Conservation (phyloP, 306 rosid species). For the Senna tora region DNA sequence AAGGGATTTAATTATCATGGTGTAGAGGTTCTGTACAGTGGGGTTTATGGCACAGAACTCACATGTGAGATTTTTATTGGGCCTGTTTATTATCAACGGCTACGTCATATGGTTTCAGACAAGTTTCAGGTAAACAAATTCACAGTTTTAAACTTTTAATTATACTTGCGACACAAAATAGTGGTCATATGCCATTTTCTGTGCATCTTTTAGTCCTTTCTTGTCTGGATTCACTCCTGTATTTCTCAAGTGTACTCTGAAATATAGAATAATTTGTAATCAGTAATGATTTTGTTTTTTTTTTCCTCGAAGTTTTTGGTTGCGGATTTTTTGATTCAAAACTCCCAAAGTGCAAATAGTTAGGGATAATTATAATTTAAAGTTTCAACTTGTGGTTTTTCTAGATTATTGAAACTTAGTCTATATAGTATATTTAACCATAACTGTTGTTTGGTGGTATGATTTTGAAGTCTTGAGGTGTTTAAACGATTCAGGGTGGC, state of each 20-base stretch:
- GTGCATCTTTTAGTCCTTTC: conserved; percentile 3
- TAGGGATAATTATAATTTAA: conserved; percentile 6
- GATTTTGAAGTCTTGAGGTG: neutral
- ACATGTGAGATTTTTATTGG: conserved; percentile 90
- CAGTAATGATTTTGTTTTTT: neutral
- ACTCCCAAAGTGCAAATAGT: neutral
- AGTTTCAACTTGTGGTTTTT: conserved; percentile 10
- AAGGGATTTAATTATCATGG: conserved; percentile 96
- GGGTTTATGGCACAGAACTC: conserved; percentile 92
- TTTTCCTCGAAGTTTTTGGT: neutral
- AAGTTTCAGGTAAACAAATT: conserved; percentile 73
- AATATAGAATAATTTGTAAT: conserved; percentile 6
- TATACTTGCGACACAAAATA: conserved; percentile 3
- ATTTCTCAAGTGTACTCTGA: conserved; percentile 5
- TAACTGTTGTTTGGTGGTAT: neutral
- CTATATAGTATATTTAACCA: neutral
- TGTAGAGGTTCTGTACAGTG: conserved; percentile 82
- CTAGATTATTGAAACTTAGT: neutral
- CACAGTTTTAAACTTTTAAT: conserved; percentile 11
- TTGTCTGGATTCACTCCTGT: neutral
- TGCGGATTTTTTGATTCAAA: neutral
- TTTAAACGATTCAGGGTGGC: neutral
- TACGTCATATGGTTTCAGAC: conserved; percentile 98
- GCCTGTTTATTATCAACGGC: conserved; percentile 94
- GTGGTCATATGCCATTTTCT: neutral